Evolutionary conservation across 352 stramenopile genomes (phyloP).

Genomic region (Phytophthora vignae): DNA sequence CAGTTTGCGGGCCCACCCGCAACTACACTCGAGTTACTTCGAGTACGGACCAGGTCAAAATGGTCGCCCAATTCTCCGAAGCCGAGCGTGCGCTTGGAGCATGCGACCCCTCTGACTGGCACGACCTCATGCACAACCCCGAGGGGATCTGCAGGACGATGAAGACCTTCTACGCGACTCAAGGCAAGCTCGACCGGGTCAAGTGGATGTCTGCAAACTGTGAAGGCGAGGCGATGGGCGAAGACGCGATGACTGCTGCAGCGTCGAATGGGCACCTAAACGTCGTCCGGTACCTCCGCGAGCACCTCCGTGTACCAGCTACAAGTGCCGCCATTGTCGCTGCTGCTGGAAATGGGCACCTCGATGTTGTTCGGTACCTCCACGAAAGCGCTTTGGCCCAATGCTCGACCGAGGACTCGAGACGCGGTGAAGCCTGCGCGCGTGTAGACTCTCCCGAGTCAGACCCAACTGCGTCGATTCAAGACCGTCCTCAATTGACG

Average conservation of each 20-base stretch:
- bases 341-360: neutral
- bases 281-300: neutral
- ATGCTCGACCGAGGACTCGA: neutral
- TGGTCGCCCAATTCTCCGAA: neutral
- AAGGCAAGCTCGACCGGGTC: neutral
- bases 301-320: neutral
- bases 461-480: neutral
- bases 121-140: neutral
- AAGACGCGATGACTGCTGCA: neutral
- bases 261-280: neutral
- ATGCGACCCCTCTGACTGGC: neutral
- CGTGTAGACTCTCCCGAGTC: neutral
- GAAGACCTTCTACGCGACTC: neutral
- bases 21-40: neutral
- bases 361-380: neutral
- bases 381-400: neutral
- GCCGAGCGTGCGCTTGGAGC: neutral
- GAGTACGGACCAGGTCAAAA: neutral
- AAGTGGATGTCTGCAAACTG: neutral
- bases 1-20: neutral
- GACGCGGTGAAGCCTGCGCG: neutral
- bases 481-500: neutral
- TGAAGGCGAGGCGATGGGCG: neutral
- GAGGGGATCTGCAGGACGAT: neutral
- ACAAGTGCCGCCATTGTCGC: neutral